phyloP scores from a whole-genome alignment of 2,329 filamentous ascomycete species.

The Graphilbum sp. region DNA sequence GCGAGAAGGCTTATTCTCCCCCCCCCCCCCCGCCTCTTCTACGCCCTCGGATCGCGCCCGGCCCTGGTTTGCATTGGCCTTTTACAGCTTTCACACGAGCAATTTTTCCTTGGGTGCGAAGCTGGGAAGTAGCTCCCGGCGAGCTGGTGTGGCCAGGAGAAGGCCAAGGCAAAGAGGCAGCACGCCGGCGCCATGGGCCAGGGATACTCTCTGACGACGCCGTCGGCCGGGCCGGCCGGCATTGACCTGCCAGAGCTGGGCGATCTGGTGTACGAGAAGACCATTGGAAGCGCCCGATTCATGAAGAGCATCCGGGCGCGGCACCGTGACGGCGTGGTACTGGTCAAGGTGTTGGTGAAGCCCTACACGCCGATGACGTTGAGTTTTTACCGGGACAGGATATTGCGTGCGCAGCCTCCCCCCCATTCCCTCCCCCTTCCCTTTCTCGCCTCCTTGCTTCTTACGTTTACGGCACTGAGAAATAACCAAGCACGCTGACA shows the following conservation, averaged over 20 bases:
- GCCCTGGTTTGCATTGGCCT: too few species aligned
- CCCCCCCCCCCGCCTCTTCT: too few species aligned
- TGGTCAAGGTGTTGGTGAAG: constrained; percentile 92
- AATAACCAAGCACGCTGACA: not conserved
- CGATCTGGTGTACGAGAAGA: constrained; percentile 82
- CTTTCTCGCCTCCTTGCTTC: too few species aligned
- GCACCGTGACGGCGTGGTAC: constrained; percentile 76
- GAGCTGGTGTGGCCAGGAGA: too few species aligned
- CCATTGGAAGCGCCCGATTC: constrained; percentile 79
- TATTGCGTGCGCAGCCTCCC: constrained; percentile 63
- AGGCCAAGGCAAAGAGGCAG: too few species aligned
- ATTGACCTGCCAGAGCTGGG: constrained; percentile 88
- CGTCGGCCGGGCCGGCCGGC: constrained; percentile 78
- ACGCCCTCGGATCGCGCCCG: too few species aligned
- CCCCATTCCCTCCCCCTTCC: too few species aligned
- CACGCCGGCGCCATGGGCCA: constrained; percentile 57
- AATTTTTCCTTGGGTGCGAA: too few species aligned
- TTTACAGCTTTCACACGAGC: too few species aligned
- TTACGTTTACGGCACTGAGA: too few species aligned
- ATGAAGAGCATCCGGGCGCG: constrained; percentile 92
- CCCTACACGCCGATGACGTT: constrained; percentile 71
- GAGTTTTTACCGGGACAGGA: constrained; percentile 58
- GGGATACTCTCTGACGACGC: constrained; percentile 84
- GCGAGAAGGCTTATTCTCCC: too few species aligned
- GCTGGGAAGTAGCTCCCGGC: too few species aligned